A percentile compares a stretch with the other conserved stretches of the same genome.
Conservation (phyloP, 148 eudicot genomes). For the Linanthus parryae region DNA sequence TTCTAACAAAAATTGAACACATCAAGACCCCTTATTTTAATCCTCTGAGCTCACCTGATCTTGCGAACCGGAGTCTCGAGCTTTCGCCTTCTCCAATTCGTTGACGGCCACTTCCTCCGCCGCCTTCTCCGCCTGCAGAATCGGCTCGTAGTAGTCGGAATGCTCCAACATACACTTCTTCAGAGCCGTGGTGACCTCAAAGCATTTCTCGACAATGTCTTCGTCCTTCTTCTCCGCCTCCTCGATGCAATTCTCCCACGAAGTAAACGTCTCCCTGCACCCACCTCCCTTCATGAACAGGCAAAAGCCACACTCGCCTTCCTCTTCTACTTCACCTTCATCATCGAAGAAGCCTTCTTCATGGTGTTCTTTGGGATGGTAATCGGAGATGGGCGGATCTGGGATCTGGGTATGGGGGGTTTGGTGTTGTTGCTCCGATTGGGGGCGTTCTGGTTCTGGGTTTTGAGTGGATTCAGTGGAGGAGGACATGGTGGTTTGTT, state of each 20-base stretch:
- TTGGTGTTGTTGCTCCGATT: conserved; percentile 12
- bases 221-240: conserved; percentile 38
- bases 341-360: conserved; percentile 1
- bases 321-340: conserved; percentile 19
- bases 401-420: conserved; percentile 2
- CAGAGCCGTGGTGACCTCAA: conserved; percentile 37
- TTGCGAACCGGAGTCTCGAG: background rate
- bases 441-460: conserved; percentile 1
- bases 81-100: conserved; percentile 24
- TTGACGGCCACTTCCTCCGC: conserved; percentile 32
- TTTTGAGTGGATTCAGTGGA: conserved; percentile 7
- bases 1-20: too few relatives aligned
- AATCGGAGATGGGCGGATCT: background rate
- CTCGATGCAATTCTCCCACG: conserved; percentile 51
- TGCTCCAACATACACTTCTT: conserved; percentile 56
- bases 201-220: conserved; percentile 49
- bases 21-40: too few relatives aligned
- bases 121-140: conserved; percentile 44
- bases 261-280: conserved; percentile 40
- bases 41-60: too few relatives aligned
- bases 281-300: conserved; percentile 71
- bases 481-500: too few relatives aligned
- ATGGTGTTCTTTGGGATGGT: background rate
- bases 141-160: conserved; percentile 43
- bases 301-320: conserved; percentile 64